phyloP scores from a whole-genome alignment of 306 rosid species.

The Trichosanthes truncata region DNA sequence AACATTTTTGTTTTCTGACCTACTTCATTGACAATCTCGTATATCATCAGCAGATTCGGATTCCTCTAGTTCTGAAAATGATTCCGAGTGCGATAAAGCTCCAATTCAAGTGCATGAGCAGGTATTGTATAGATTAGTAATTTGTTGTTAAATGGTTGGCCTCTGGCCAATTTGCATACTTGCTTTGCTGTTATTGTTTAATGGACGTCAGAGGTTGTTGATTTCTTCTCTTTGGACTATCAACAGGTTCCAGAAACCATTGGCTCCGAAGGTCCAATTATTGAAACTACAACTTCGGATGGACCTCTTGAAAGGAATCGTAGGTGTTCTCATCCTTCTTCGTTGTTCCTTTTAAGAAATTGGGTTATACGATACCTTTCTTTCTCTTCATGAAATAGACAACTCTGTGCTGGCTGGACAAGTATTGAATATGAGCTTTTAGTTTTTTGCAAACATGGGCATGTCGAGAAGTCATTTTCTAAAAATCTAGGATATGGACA shows the following conservation, averaged over 20 bases:
- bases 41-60: slow-evolving; percentile 34
- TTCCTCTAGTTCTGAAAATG: slow-evolving; percentile 51
- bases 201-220: background rate
- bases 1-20: background rate
- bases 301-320: slow-evolving; percentile 52
- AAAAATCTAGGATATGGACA: background rate
- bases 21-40: slow-evolving; percentile 7
- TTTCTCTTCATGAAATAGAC: background rate
- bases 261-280: slow-evolving; percentile 30
- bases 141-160: background rate
- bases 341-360: background rate
- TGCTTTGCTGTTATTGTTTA: slow-evolving; percentile 17
- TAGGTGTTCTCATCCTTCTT: slow-evolving; percentile 33
- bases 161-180: slow-evolving; percentile 11
- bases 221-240: slow-evolving; percentile 6
- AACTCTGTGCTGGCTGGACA: background rate
- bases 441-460: background rate
- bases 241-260: slow-evolving; percentile 42
- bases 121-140: slow-evolving; percentile 22
- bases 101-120: slow-evolving; percentile 29
- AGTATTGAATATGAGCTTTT: background rate
- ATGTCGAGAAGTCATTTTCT: background rate
- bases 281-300: slow-evolving; percentile 27
- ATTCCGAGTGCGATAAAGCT: slow-evolving; percentile 34
- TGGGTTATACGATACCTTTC: background rate